phyloP scores from a whole-genome alignment of 805 yeast genomes.

The Kurtzmaniella cleridarum region DNA sequence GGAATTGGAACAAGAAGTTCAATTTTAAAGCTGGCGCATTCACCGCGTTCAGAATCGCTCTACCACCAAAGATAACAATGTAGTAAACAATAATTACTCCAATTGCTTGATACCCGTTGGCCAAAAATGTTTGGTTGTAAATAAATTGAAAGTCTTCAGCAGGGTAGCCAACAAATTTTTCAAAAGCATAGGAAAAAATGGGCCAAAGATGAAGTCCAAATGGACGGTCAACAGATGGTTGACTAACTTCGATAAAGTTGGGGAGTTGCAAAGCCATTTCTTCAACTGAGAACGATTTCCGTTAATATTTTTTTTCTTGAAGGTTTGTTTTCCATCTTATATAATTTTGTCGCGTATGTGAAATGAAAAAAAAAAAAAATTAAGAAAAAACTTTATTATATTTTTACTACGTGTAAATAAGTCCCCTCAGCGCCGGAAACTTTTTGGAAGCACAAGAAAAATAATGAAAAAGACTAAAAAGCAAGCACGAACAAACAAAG shows the following conservation, averaged over 20 bases:
- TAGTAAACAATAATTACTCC: constrained; percentile 38
- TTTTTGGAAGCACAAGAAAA: too few relatives aligned
- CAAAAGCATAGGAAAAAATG: constrained; percentile 48
- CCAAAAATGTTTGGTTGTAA: constrained; percentile 61
- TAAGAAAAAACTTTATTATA: too few relatives aligned
- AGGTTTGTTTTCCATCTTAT: too few relatives aligned
- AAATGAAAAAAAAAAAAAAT: too few relatives aligned
- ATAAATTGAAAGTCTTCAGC: constrained; percentile 66
- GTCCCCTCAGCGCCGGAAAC: too few relatives aligned
- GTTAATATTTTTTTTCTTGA: too few relatives aligned
- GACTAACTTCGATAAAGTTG: constrained; percentile 18
- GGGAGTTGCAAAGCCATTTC: constrained; percentile 1
- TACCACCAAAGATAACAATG: constrained; percentile 60
- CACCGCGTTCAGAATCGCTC: constrained; percentile 47
- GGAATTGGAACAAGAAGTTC: constrained; percentile 55
- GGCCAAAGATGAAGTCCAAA: constrained; percentile 67
- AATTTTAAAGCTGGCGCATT: constrained; percentile 65
- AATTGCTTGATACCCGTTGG: constrained; percentile 53
- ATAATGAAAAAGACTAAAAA: too few relatives aligned
- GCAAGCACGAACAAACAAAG: too few relatives aligned
- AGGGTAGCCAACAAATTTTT: constrained; percentile 44
- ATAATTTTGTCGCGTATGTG: too few relatives aligned
- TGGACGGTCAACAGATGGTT: constrained; percentile 41
- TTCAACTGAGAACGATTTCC: background rate
- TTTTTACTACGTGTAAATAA: too few relatives aligned